These are phyloP conservation scores for Botryotinia calthae DNA, from an alignment of 2,329 filamentous ascomycete species.

Conservation along the genomic window DNA sequence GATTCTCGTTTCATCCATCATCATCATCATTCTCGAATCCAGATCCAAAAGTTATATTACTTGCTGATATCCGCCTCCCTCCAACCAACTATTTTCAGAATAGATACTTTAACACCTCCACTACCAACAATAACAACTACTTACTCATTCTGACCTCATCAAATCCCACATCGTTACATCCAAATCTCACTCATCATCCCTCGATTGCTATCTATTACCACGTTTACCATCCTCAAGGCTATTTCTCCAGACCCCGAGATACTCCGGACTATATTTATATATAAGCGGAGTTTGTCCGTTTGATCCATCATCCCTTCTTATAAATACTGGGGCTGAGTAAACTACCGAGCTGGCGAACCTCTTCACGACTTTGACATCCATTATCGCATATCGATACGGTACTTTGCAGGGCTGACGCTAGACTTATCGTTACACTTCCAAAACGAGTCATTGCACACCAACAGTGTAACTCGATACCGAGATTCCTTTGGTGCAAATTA, in stretches of 20 bases:
- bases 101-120: background rate
- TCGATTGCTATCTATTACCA: background rate
- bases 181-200: conserved; percentile 8
- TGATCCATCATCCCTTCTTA: background rate
- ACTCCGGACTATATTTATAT: conserved; percentile 18
- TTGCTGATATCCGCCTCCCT: background rate
- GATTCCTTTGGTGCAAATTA: conserved; percentile 12
- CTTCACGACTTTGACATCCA: conserved; percentile 2
- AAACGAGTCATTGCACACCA: background rate
- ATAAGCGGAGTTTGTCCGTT: conserved; percentile 7
- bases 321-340: conserved; percentile 7
- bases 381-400: conserved; percentile 13
- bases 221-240: background rate
- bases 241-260: conserved; percentile 14
- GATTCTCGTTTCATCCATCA: conserved; percentile 7
- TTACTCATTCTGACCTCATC: conserved; percentile 13
- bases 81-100: conserved; percentile 9
- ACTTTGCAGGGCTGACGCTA: conserved; percentile 18
- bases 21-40: background rate
- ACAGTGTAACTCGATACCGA: conserved; percentile 2
- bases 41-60: conserved; percentile 6
- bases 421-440: conserved; percentile 18
- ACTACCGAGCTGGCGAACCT: conserved; percentile 5
- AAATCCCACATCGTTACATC: conserved; percentile 8
- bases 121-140: background rate